Evolutionary conservation across 2,329 filamentous ascomycete species (phyloP).

Genomic region (Colletotrichum orbiculare): DNA sequence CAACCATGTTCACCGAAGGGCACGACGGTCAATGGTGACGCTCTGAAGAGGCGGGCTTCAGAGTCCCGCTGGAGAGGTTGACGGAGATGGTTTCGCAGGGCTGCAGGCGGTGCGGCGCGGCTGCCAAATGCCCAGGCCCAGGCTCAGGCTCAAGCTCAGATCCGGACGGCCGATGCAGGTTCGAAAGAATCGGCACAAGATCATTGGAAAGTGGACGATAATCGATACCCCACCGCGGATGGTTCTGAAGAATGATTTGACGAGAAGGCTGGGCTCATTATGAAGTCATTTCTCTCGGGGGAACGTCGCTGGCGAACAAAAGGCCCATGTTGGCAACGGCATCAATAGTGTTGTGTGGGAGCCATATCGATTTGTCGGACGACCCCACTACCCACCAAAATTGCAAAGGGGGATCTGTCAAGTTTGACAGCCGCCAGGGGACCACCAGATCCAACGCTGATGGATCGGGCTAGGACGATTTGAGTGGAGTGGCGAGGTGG

Average conservation of each 20-base stretch:
- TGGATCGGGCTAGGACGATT: constrained; percentile 34
- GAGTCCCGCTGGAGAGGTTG: background rate
- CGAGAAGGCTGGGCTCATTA: constrained; percentile 34
- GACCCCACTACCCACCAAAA: constrained; percentile 20
- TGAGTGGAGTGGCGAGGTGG: constrained; percentile 32
- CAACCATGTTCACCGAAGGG: background rate
- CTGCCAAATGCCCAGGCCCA: background rate
- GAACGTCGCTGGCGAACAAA: constrained; percentile 8
- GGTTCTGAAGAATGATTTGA: constrained; percentile 7
- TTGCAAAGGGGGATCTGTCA: constrained; percentile 37
- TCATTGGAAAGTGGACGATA: constrained; percentile 20
- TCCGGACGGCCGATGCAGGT: constrained; percentile 9
- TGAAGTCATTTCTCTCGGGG: constrained; percentile 30
- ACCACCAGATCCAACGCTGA: constrained; percentile 36
- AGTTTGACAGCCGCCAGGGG: constrained; percentile 37
- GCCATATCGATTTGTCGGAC: constrained; percentile 18
- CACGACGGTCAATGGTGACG: too few relatives aligned
- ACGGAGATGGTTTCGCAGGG: constrained; percentile 5
- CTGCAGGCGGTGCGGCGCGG: background rate
- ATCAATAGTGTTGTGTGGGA: background rate
- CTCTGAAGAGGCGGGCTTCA: too few relatives aligned
- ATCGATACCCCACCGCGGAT: constrained; percentile 17
- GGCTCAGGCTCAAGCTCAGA: constrained; percentile 14
- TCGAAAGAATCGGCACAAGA: constrained; percentile 15
- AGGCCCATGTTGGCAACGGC: constrained; percentile 10